Evolutionary conservation across 352 stramenopile genomes (phyloP), one percentile per base, ranked within the genome.

Genomic region (Globisporangium splendens): DNA sequence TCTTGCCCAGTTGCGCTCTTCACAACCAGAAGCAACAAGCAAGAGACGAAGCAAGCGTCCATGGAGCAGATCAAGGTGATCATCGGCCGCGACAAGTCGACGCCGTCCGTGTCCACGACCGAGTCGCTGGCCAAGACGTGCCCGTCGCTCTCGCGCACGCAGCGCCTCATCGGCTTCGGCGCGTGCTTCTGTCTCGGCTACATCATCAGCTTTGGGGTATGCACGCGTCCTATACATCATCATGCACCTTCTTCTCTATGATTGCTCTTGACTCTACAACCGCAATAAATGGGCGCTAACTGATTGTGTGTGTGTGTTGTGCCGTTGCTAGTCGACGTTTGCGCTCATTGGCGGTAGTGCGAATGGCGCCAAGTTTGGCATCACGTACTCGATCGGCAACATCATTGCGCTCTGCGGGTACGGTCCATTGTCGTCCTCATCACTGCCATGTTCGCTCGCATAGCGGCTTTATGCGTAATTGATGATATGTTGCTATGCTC

Each of bases 1-100:
- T 44, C 8, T 44, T 44, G 39, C 3, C 28, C 28, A 35, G 10
- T 35, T 35, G 28, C 28, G 28, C 28, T 35, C 28, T 8, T 35
- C 46, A 51, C 8, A 51, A 14, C 46, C 20, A 51, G 18, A 51
- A 21, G 11, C 50, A 10, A 41, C n/a, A 2, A 22, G 44, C 22
- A 17, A 11, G 7, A 17, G 43, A 11, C 44, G 11, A 55, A 28
- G 12, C 10, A 22, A 24, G 31, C 7, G 55, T 42, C 38, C 1
- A 91, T 91, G 81, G 78, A 91, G 50, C 79, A 89, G 48, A 91
- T 91, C 63, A 88, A 86, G 66, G 68, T 89, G 51, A 86, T 89
- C 61, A 89, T 89, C 58, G 70, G 75, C 8, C 65, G 66, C 20
- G 79, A 75, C 59, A 89, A 88, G 58, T 54, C 77, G 44, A 64